Base-by-base conservation (phyloP, 768 basidiomycete species). In the Mycena floridula region DNA sequence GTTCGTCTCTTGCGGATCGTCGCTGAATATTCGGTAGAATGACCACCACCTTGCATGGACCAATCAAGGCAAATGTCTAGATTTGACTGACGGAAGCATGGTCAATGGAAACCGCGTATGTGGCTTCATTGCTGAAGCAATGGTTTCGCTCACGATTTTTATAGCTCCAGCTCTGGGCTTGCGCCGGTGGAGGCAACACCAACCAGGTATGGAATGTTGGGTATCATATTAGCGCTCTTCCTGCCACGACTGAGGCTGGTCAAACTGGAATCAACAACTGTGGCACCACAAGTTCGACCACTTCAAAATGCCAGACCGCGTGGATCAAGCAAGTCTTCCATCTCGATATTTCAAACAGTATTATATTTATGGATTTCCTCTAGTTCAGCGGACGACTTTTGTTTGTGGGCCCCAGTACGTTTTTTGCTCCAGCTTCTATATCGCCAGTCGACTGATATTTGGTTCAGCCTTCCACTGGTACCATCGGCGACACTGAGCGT, bases 261-360 rank as follows among this genome's bases (percentile, higher is more conserved):
- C 85, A 83, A 59, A 47, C 69, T 7, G 82, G 80, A 12, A 80
- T 79, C 12, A 82, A 86, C 59, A 63, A 72, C 44, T 91, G 88
- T 58, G 81, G 81, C 7, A 70, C 74, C 3, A 64, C 59, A 15
- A 60, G 67, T 40, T 75, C 68, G 57, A 80, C 79, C 59, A 68
- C 62, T 4, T 82, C 81, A 4, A 60, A 62, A 44, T 90, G 87
- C 61, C 88, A 89, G 55, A 80, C 80, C 49, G 75, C 72, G 9
- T 81, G 74, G 55, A 49, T 82, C 79, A 58, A 50, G 77, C 60
- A n/a, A 37, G 32, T 28, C 15, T 25, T 30, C 46, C 42, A 25
- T 15, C 8, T 36, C n/a, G 15, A 26, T 35, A 11, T 4, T 4
- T 32, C 16, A 16, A 9, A 13, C 18, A 13, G 22, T 22, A 39